Conservation (phyloP, 2,329 filamentous ascomycete genomes). For the Septoria petroselini region DNA sequence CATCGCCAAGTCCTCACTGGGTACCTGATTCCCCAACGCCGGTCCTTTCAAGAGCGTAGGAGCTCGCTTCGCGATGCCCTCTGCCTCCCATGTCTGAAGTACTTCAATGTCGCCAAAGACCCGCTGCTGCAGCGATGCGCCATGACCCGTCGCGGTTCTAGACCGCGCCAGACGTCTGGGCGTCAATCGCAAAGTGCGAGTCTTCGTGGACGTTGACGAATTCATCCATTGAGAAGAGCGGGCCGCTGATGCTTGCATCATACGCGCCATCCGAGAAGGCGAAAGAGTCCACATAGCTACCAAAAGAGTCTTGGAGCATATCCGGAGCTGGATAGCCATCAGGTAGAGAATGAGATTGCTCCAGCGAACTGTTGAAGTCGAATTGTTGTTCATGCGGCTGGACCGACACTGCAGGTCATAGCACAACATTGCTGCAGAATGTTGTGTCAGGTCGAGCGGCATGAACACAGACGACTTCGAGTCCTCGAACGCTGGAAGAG, state of each 20-base stretch:
- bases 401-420: conserved; percentile 98
- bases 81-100: not conserved
- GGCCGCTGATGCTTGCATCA: conserved; percentile 35
- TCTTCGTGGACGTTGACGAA: conserved; percentile 42
- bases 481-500: conserved; percentile 35
- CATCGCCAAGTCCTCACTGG: conserved; percentile 5
- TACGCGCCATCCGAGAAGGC: conserved; percentile 38
- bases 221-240: conserved; percentile 39
- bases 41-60: not conserved
- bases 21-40: conserved; percentile 11
- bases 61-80: conserved; percentile 1
- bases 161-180: conserved; percentile 45
- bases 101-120: not conserved
- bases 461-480: conserved; percentile 43
- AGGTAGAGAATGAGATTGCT: conserved; percentile 34
- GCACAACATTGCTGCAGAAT: conserved; percentile 99
- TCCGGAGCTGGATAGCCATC: conserved; percentile 35
- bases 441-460: conserved; percentile 95
- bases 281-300: conserved; percentile 38
- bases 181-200: conserved; percentile 40
- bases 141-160: conserved; percentile 48
- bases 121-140: conserved; percentile 36
- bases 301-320: conserved; percentile 35
- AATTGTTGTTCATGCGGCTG: conserved; percentile 40
- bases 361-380: conserved; percentile 25